A percentile compares a stretch with the other conserved stretches of the same genome.
Evolutionary conservation across 23 red algal species (phyloP).

Genomic region (Chondrus crispus): DNA sequence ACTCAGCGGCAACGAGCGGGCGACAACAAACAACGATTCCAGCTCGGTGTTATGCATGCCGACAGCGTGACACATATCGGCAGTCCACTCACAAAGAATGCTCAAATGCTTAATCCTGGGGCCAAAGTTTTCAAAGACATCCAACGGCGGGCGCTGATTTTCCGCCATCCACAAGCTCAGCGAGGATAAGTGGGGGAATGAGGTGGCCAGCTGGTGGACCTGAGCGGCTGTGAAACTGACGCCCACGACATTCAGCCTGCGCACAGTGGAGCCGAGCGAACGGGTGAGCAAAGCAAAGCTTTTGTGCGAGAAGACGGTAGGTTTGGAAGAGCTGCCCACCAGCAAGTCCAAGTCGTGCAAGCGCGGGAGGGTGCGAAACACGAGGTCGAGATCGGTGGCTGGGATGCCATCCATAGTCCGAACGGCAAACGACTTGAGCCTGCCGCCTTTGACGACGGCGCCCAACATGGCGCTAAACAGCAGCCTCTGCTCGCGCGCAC

Average conservation of each 20-base stretch:
- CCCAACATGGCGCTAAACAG: conserved; percentile 40
- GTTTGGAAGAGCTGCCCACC: conserved; percentile 10
- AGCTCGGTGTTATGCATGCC: conserved; percentile 41
- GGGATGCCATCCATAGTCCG: conserved; percentile 44
- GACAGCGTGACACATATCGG: conserved; percentile 47
- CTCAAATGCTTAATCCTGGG: conserved; percentile 42
- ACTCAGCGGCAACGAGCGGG: conserved; percentile 25
- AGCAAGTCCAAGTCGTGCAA: conserved; percentile 46
- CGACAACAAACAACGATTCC: conserved; percentile 44
- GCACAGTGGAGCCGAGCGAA: conserved; percentile 5
- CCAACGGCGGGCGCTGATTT: conserved; percentile 29
- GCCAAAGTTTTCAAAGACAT: conserved; percentile 40
- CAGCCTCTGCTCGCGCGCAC: conserved; percentile 29
- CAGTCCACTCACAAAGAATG: conserved; percentile 55
- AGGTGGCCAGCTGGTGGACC: not conserved
- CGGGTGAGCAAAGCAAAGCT: conserved; percentile 21
- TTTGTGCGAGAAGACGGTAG: not conserved
- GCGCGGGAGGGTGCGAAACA: conserved; percentile 40
- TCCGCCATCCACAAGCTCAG: conserved; percentile 40
- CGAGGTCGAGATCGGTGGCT: conserved; percentile 33
- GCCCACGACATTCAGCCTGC: conserved; percentile 31
- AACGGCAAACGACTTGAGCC: conserved; percentile 28
- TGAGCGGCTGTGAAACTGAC: conserved; percentile 30
- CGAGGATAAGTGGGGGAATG: conserved; percentile 11
- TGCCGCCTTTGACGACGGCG: conserved; percentile 4